Evolutionary conservation across 179 eudicot genomes (phyloP), one percentile per base, ranked within the genome.

Genomic region (Sideroxylon spinosum): DNA sequence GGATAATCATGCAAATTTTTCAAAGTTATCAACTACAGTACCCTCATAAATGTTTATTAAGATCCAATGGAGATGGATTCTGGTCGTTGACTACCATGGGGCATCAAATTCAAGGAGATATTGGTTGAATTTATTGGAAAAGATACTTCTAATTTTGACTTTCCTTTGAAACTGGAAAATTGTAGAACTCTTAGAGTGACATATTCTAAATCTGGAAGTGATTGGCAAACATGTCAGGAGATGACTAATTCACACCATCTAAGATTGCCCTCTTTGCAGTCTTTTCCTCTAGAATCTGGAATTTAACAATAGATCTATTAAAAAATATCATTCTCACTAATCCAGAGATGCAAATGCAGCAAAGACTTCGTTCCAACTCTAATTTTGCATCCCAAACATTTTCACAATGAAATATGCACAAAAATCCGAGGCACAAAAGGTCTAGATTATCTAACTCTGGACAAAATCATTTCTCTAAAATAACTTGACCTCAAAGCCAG

Each of bases 21-120:
- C 44, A 63, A 63, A 22, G 9, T 16, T 4, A 63, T 10, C 67
- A 63, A 25, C 26, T 71, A 25, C 17, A 55, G 22, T 8, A 17
- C 48, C 75, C 59, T 49, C 75, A 53, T 53, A 22, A 25, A 53
- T 14, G 23, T 70, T 9, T 26, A 12, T 44, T 61, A 13, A 6
- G 57, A 22, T 62, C 78, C 13, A 62, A 13, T 14, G 28, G 19
- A 20, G 28, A 61, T 25, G 55, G 69, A 46, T 14, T 56, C 53
- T 32, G 77, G 67, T 22, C 25, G 17, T 9, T 75, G 44, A 61
- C 29, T 53, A 3, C 46, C 63, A 9, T 7, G 28, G 22, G 37
- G 78, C 69, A 75, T 22, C 78, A 62, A 80, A 71, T 16, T 25
- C 20, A 71, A 50, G 20, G 61, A 71, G 25, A 50, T 16, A 13